A percentile compares a stretch with the other conserved stretches of the same genome.
Evolutionary conservation across 805 yeast species (phyloP).

Genomic region (Sugiyamaella chiloensis): DNA sequence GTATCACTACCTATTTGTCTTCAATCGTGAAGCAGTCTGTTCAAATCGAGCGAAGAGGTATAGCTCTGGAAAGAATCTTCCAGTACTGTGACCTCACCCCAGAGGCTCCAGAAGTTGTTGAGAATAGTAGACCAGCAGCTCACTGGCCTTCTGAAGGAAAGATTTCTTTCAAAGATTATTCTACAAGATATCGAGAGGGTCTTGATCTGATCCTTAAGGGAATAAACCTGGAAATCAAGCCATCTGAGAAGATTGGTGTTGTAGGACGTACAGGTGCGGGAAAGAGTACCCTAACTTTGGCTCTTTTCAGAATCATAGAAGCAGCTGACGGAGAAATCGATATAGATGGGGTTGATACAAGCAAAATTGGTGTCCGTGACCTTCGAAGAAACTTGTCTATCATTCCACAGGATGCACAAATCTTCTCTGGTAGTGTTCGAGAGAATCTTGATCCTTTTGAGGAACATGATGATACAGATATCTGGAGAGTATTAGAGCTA

Average conservation of each 20-base stretch:
- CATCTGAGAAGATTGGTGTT: slow-evolving; percentile 78
- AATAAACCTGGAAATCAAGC: slow-evolving; percentile 59
- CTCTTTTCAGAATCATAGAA: slow-evolving; percentile 63
- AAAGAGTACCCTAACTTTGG: slow-evolving; percentile 76
- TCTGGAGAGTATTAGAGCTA: slow-evolving; percentile 58
- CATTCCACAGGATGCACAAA: slow-evolving; percentile 68
- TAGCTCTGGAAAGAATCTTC: slow-evolving; percentile 62
- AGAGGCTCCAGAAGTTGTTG: slow-evolving; percentile 69
- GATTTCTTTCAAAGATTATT: slow-evolving; percentile 61
- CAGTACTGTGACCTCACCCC: slow-evolving; percentile 30
- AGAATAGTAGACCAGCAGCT: slow-evolving; percentile 58
- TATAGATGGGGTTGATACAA: slow-evolving; percentile 56
- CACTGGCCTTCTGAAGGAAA: slow-evolving; percentile 71
- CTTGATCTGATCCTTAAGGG: slow-evolving; percentile 67
- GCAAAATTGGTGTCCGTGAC: slow-evolving; percentile 51
- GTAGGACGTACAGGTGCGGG: slow-evolving; percentile 92
- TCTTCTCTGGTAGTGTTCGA: slow-evolving; percentile 60
- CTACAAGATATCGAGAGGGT: slow-evolving; percentile 65
- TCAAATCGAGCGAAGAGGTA: slow-evolving; percentile 87
- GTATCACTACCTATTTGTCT: slow-evolving; percentile 76
- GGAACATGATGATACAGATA: slow-evolving; percentile 43
- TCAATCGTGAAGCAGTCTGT: slow-evolving; percentile 92
- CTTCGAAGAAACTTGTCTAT: slow-evolving; percentile 57
- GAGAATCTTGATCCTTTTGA: slow-evolving; percentile 62
- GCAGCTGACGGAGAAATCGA: slow-evolving; percentile 47